phyloP scores from a whole-genome alignment of 129 eudicot genomes.

The Flaveria robusta region DNA sequence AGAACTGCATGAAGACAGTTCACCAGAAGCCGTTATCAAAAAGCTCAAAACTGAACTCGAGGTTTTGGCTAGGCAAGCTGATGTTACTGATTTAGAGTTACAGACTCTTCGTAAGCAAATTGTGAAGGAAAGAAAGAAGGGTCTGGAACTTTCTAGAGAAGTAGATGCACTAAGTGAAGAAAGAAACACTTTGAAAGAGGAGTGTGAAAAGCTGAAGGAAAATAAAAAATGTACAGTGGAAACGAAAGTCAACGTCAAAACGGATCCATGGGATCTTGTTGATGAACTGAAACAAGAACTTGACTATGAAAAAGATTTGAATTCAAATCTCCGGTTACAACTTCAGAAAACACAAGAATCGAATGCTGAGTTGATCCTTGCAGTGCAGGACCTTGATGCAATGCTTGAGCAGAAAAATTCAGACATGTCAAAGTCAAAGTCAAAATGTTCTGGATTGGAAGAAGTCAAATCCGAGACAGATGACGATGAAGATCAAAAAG shows the following conservation, averaged over 20 bases:
- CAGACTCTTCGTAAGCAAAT: constrained; percentile 86
- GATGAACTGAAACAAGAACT: constrained; percentile 82
- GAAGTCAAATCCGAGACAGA: constrained; percentile 40
- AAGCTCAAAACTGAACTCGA: constrained; percentile 68
- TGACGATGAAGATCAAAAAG: constrained; percentile 82
- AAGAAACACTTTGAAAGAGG: constrained; percentile 60
- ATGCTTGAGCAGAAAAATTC: constrained; percentile 65
- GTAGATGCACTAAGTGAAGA: constrained; percentile 64
- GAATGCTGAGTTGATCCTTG: constrained; percentile 83
- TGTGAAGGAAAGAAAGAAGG: constrained; percentile 80
- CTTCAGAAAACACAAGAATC: constrained; percentile 92
- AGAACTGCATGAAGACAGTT: constrained; percentile 44
- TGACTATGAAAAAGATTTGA: constrained; percentile 60
- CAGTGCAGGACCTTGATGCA: constrained; percentile 84
- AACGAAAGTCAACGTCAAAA: constrained; percentile 36
- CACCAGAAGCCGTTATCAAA: constrained; percentile 50
- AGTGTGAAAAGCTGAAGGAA: constrained; percentile 57
- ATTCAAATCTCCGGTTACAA: constrained; percentile 72
- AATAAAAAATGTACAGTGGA: constrained; percentile 39
- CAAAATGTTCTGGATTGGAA: constrained; percentile 29
- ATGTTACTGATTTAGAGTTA: constrained; percentile 74
- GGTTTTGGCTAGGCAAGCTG: constrained; percentile 68
- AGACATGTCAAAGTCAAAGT: constrained; percentile 39
- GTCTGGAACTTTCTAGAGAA: constrained; percentile 76
- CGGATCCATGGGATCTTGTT: constrained; percentile 66